These are phyloP conservation scores for Populus deltoides DNA, from an alignment of 345 rosid genomes.

Conservation along the genomic window DNA sequence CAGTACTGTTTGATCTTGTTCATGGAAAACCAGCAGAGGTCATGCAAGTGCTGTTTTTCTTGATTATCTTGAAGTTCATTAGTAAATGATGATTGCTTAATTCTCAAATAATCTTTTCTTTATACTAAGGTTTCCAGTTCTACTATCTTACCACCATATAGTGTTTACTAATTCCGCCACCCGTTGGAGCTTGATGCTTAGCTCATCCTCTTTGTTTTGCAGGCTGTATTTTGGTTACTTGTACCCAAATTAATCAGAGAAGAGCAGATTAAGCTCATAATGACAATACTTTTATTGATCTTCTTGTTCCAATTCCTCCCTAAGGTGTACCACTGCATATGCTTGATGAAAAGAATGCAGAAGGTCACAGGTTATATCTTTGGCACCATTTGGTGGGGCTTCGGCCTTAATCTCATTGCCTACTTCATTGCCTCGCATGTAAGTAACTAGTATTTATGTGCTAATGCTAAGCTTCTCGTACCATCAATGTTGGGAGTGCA, in stretches of 20 bases:
- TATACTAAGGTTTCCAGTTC: no score
- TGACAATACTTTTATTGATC: slow-evolving; percentile 56
- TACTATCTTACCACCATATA: no score
- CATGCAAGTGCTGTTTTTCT: background rate
- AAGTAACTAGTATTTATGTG: slow-evolving; percentile 3
- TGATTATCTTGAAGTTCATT: no score
- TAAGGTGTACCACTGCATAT: slow-evolving; percentile 79
- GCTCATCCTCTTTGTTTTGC: slow-evolving; percentile 13
- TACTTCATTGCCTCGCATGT: slow-evolving; percentile 93
- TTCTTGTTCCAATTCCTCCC: slow-evolving; percentile 66
- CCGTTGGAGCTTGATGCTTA: background rate
- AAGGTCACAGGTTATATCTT: slow-evolving; percentile 91
- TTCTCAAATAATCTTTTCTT: background rate
- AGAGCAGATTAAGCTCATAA: slow-evolving; percentile 57
- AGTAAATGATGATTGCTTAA: background rate
- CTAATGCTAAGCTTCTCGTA: background rate
- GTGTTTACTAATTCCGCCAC: background rate
- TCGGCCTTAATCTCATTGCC: slow-evolving; percentile 82
- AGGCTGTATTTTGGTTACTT: slow-evolving; percentile 77
- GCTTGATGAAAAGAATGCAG: slow-evolving; percentile 71
- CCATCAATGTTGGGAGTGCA: background rate
- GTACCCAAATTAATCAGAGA: slow-evolving; percentile 64
- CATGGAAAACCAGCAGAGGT: background rate
- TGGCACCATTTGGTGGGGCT: slow-evolving; percentile 98
- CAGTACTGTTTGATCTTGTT: no score